These are phyloP conservation scores for Eucalyptus pauciflora DNA, from an alignment of 345 rosid species.

Conservation along the genomic window DNA sequence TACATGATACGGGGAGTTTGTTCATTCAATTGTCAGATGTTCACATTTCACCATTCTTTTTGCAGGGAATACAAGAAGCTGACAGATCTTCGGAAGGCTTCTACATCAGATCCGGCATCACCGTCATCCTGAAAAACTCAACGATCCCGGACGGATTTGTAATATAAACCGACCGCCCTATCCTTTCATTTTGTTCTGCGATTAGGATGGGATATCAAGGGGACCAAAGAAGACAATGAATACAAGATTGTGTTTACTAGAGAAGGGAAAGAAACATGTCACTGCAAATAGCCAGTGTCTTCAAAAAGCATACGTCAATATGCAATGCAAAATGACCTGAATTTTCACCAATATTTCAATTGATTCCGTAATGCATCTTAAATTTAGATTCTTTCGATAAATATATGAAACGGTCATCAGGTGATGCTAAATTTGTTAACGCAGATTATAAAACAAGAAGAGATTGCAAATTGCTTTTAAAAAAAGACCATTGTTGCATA, in stretches of 20 bases:
- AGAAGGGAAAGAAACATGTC: background rate
- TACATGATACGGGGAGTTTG: background rate
- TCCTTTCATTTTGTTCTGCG: background rate
- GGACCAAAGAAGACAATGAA: background rate
- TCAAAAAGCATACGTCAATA: background rate
- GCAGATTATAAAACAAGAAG: background rate
- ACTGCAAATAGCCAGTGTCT: background rate
- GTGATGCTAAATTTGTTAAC: background rate
- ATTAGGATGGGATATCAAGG: background rate
- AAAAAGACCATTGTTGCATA: background rate
- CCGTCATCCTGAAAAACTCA: slow-evolving; percentile 51
- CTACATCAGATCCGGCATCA: slow-evolving; percentile 74
- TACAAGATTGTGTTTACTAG: background rate
- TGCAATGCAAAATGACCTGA: background rate
- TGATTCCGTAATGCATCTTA: background rate
- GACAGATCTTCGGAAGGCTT: slow-evolving; percentile 84
- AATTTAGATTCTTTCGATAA: background rate
- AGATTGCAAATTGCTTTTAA: background rate
- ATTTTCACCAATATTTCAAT: background rate
- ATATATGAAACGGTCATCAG: background rate
- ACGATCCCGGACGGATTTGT: slow-evolving; percentile 54
- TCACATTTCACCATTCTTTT: background rate
- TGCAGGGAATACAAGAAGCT: slow-evolving; percentile 78
- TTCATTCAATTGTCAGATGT: background rate
- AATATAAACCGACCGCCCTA: slow-evolving; percentile 19